Conservation (phyloP, 2,329 filamentous ascomycete genomes). For the Hypoxylon sp. region DNA sequence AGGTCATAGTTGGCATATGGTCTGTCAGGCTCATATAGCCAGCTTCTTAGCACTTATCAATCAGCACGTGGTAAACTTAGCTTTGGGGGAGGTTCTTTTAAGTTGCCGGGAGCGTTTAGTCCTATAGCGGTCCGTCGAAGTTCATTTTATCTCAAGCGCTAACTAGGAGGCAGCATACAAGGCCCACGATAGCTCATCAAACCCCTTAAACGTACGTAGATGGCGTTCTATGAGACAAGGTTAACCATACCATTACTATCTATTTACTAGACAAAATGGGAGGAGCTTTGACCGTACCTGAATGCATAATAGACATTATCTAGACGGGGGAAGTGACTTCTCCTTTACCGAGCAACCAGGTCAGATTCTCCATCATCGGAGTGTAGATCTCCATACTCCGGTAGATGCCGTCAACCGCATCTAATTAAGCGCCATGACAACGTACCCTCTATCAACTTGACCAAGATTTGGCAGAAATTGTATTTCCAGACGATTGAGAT, state of each 20-base stretch:
- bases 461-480: conserved; percentile 8
- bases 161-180: conserved; percentile 14
- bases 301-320: not conserved
- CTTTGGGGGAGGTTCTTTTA: conserved; percentile 2
- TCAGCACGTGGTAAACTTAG: not conserved
- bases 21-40: not conserved
- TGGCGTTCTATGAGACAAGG: conserved; percentile 12
- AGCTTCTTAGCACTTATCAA: not conserved
- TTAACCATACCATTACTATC: too few relatives aligned
- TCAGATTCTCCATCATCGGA: conserved; percentile 10
- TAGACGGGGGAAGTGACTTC: not conserved
- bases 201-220: conserved; percentile 15
- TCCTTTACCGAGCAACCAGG: conserved; percentile 6
- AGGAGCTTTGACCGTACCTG: conserved; percentile 18
- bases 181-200: conserved; percentile 23
- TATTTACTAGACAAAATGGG: conserved; percentile 7
- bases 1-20: not conserved
- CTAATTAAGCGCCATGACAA: conserved; percentile 6
- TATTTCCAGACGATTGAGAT: conserved; percentile 5
- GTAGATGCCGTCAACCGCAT: conserved; percentile 6
- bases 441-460: not conserved
- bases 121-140: not conserved
- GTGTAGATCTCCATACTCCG: conserved; percentile 12
- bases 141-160: conserved; percentile 15
- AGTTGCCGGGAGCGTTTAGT: conserved; percentile 3